A percentile compares a stretch with the other conserved stretches of the same genome.
phyloP scores from a whole-genome alignment of 306 rosid species.

The Casuarina cunninghamiana region DNA sequence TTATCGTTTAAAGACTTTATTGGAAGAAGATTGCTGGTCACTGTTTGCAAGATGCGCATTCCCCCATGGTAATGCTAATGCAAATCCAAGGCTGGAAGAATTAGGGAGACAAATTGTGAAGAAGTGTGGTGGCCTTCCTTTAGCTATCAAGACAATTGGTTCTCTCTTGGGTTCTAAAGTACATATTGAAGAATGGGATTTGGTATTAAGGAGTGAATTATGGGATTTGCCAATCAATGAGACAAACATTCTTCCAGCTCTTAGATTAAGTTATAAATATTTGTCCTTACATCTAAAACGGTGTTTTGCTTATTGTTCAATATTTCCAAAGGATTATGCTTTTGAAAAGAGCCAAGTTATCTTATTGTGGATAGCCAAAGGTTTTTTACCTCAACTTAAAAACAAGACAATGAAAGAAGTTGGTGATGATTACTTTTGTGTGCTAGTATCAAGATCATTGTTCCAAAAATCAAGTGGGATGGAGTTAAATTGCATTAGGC shows the following conservation, averaged over 20 bases:
- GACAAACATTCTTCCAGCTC: conserved; percentile 1
- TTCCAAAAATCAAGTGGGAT: too few species aligned
- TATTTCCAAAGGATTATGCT: too few species aligned
- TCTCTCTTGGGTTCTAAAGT: conserved; percentile 17
- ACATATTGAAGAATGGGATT: conserved; percentile 7
- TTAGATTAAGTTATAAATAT: too few species aligned
- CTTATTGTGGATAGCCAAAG: too few species aligned
- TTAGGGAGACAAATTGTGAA: conserved; percentile 16
- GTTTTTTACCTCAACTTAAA: too few species aligned
- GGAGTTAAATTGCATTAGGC: too few species aligned
- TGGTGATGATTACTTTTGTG: too few species aligned
- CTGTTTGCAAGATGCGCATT: conserved; percentile 21
- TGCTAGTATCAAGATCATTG: too few species aligned
- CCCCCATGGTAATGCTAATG: background rate
- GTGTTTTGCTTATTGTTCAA: too few species aligned
- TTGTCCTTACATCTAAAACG: too few species aligned
- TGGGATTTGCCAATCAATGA: conserved; percentile 19
- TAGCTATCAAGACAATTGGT: conserved; percentile 25
- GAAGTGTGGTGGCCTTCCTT: conserved; percentile 25
- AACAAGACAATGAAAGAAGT: too few species aligned
- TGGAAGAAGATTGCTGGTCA: conserved; percentile 28
- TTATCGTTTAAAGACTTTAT: background rate
- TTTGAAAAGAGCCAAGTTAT: too few species aligned
- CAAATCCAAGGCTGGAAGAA: conserved; percentile 1
- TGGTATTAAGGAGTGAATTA: background rate